These are phyloP conservation scores for Naganishia onofrii DNA, from an alignment of 768 basidiomycete species.

Conservation along the genomic window DNA sequence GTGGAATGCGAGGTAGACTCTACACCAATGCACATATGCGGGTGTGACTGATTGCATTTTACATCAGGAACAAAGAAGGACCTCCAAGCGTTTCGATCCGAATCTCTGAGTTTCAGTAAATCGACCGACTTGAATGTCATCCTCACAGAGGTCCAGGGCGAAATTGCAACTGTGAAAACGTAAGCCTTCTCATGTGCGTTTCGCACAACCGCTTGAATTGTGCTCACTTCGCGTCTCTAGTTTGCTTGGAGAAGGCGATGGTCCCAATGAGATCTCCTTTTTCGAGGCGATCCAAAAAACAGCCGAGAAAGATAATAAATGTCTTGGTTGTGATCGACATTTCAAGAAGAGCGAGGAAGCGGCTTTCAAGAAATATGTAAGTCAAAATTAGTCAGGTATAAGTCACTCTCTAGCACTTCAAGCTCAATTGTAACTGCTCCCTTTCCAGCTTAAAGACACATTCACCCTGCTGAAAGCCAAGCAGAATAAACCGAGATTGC, in stretches of 20 bases:
- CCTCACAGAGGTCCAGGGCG: neutral
- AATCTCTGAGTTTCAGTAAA: neutral
- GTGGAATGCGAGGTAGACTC: too few relatives aligned
- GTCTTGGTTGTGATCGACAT: conserved; percentile 71
- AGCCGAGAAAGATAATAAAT: conserved; percentile 67
- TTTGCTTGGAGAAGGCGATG: neutral
- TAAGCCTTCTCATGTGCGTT: neutral
- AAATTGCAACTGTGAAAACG: conserved; percentile 13
- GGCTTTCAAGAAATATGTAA: conserved; percentile 70
- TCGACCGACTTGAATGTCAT: neutral
- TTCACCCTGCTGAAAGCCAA: neutral
- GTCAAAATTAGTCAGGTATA: too few relatives aligned
- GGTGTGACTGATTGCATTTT: neutral
- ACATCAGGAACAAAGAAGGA: conserved; percentile 20
- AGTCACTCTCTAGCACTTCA: neutral
- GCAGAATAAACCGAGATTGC: conserved; percentile 44
- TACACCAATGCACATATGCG: too few relatives aligned
- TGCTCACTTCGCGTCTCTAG: neutral
- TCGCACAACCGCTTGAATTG: neutral
- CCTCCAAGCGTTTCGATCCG: neutral
- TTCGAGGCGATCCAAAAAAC: conserved; percentile 59
- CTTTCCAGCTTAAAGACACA: conserved; percentile 5
- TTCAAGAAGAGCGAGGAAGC: conserved; percentile 60
- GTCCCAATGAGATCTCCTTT: conserved; percentile 40
- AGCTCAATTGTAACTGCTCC: neutral